Evolutionary conservation across 2,329 filamentous ascomycete genomes (phyloP), one percentile per base, ranked within the genome.

Genomic region (Epichloe sibirici): DNA sequence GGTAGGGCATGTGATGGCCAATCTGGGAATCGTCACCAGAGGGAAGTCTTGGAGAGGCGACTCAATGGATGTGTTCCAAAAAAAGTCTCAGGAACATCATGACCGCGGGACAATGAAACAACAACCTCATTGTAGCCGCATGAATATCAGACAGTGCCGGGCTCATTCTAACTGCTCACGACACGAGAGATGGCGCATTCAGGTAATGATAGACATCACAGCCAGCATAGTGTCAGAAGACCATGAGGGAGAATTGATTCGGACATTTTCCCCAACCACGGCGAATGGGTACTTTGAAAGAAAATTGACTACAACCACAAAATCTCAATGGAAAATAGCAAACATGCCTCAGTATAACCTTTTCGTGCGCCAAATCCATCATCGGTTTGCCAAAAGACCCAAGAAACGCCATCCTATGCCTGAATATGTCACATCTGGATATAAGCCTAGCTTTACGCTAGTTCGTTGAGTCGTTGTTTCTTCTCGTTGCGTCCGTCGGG

Each of bases 401-500:
- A 31, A 45, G 17, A 56, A 68, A 68, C 66, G 66, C 66, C 66
- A 56, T 55, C 58, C 59, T 54, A 66, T 66, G 63, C 61, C 61
- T 53, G 56, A 58, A 46, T 52, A 31, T 48, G 55, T 39, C 52
- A 56, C 48, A 53, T 35, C 43, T 50, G 9, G 25, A 17, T 53
- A 45, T 34, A 40, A 44, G 47, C 47, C 43, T 47, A 46, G 37
- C 54, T 49, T 63, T 63, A 68, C 52, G 65, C 63, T 51, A 62
- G 58, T 57, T 69, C 66, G 61, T 68, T 68, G 51, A 70, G 60
- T 50, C 62, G 57, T 55, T 69, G 66, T 71, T 82, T 82, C 74
- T 81, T 81, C 65, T 78, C 76, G 69, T 79, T 79, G 64, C 79
- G 77, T 53, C 79, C 79, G 56, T 82, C 78, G 48, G 79, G 79